A percentile compares a stretch with the other conserved stretches of the same genome.
Conservation (phyloP, 2,329 filamentous ascomycete species). For the Epichloe sylvatica region DNA sequence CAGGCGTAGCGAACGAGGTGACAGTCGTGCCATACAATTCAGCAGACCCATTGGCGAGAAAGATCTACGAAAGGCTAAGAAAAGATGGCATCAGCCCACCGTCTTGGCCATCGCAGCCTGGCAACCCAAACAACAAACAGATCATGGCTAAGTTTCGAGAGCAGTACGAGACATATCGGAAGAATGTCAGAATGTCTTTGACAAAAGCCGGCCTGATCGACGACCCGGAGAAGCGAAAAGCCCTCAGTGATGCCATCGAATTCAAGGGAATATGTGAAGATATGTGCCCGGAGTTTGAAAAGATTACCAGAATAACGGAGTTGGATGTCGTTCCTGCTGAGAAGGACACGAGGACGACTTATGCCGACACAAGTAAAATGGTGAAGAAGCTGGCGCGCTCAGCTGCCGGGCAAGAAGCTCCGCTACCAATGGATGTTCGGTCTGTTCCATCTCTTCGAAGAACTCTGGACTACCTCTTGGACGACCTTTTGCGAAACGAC, state of each 20-base stretch:
- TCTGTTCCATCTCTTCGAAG: conserved; percentile 43
- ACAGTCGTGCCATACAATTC: conserved; percentile 10
- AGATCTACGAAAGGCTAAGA: conserved; percentile 38
- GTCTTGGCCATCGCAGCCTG: conserved; percentile 40
- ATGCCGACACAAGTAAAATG: conserved; percentile 40
- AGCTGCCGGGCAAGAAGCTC: conserved; percentile 53
- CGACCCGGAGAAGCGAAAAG: conserved; percentile 49
- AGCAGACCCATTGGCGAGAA: conserved; percentile 30
- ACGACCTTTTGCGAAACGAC: conserved; percentile 42
- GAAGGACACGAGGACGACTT: conserved; percentile 30
- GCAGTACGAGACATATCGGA: conserved; percentile 42
- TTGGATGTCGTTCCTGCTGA: conserved; percentile 43
- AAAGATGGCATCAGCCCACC: conserved; percentile 41
- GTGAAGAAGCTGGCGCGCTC: conserved; percentile 55
- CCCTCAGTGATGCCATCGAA: conserved; percentile 47
- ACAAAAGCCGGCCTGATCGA: conserved; percentile 49
- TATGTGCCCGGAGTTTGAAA: conserved; percentile 57
- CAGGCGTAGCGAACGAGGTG: conserved; percentile 7
- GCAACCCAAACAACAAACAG: conserved; percentile 35
- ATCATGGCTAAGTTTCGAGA: conserved; percentile 42
- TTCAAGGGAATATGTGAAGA: conserved; percentile 56
- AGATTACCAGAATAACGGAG: conserved; percentile 48
- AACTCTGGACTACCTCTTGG: conserved; percentile 50
- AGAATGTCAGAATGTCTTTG: conserved; percentile 40
- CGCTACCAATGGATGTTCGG: conserved; percentile 53